Evolutionary conservation across 164 flowering plant species (phyloP).

Genomic region (Kalanchoe fedtschenkoi): DNA sequence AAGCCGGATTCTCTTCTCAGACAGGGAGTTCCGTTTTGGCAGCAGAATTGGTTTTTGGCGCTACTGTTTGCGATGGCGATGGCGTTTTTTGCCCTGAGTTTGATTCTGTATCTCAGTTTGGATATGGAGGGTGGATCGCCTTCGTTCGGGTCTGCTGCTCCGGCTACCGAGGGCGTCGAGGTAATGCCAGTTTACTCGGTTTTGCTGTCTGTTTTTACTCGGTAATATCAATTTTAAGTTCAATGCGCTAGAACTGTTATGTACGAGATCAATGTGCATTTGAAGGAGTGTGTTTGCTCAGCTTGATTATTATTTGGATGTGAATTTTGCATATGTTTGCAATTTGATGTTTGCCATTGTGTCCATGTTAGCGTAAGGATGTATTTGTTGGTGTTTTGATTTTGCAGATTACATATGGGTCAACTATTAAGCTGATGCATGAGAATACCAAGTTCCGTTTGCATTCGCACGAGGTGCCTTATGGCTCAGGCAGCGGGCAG

Average conservation of each 20-base stretch:
- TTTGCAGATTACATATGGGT: conserved; percentile 79
- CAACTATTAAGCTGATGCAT: conserved; percentile 81
- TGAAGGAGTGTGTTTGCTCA: too few species aligned
- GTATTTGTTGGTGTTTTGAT: neutral
- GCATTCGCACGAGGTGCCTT: conserved; percentile 97
- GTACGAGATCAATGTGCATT: too few species aligned
- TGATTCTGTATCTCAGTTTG: conserved; percentile 54
- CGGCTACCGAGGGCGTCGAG: conserved; percentile 73
- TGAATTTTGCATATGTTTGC: too few species aligned
- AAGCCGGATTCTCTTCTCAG: conserved; percentile 28
- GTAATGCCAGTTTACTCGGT: conserved; percentile 20
- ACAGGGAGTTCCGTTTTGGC: conserved; percentile 72
- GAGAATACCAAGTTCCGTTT: conserved; percentile 77
- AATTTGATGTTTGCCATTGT: too few species aligned
- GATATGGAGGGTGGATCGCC: conserved; percentile 42
- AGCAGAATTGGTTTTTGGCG: conserved; percentile 68
- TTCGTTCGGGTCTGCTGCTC: conserved; percentile 39
- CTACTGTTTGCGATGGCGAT: conserved; percentile 65
- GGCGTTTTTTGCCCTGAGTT: conserved; percentile 52
- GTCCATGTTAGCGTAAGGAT: too few species aligned
- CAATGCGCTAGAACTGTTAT: too few species aligned
- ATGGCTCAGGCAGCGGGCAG: conserved; percentile 99
- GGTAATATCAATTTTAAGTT: too few species aligned
- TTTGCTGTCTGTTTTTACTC: too few species aligned
- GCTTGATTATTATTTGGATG: too few species aligned